Base-by-base conservation (phyloP, 106 monocot species). In the Platanthera zijinensis region DNA sequence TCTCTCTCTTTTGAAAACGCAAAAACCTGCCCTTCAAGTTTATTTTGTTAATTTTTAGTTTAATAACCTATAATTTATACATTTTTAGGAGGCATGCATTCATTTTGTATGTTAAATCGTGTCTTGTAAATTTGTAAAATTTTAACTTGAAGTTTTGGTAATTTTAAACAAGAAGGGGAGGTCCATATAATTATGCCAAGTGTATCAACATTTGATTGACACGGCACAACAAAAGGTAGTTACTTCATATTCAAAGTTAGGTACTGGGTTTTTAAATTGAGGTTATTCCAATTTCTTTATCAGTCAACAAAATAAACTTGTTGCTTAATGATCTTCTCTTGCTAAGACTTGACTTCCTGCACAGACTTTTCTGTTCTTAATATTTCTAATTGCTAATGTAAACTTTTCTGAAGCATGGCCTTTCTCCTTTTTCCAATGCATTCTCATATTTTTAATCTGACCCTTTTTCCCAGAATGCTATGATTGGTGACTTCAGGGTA, bases 401-500 rank as follows among this genome's bases (percentile, higher is more conserved):
- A n/a, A n/a, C n/a, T n/a, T n/a, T n/a, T n/a, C n/a, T 59, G 18
- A 59, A 59, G 59, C 17, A 19, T 19, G 19, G 21, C 21, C 17
- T 59, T 59, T n/a, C 32, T 32, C 21, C 5, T 19, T 59, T n/a
- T 59, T 66, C 8, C 12, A 30, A 32, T 69, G 10, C 68, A 68
- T 68, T n/a, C 5, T 47, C 70, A 47, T 17, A 8, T 1, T 70
- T 48, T 48, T 70, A 48, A 48, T 47, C 14, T 48, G 14, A 15
- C 6, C 70, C 6, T 47, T 70, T 17, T 49, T 49, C n/a, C 50
- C 72, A 72, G 72, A 22, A 72, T 72, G 49, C 17, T 51, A 72
- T 72, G 51, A 9, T 50, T 32, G 72, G 10, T 72, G 72, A 72
- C 50, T 72, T 51, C 49, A 51, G 72, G 12, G 49, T 72, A 17